Conservation (phyloP, 805 yeast genomes). For the Saturnispora saitoi region DNA sequence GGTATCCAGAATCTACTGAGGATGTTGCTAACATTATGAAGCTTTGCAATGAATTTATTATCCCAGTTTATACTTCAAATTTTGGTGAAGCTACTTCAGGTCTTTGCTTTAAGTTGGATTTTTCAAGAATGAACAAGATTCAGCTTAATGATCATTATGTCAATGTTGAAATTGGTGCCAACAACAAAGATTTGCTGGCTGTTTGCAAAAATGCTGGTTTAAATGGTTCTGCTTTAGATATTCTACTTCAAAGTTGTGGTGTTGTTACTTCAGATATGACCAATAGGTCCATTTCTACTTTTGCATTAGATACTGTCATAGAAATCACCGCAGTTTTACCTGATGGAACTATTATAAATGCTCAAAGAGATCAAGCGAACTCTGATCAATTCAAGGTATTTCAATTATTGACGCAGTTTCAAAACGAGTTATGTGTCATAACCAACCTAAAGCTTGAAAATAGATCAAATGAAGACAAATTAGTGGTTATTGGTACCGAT, state of each 20-base stretch:
- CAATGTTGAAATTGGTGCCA: conserved; percentile 5
- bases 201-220: background rate
- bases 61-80: conserved; percentile 19
- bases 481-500: conserved; percentile 17
- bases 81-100: conserved; percentile 8
- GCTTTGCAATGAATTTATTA: conserved; percentile 21
- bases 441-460: conserved; percentile 10
- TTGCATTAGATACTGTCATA: conserved; percentile 10
- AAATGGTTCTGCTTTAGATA: conserved; percentile 16
- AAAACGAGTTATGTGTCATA: conserved; percentile 15
- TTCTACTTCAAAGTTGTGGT: conserved; percentile 15
- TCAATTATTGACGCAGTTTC: conserved; percentile 11
- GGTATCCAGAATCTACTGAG: conserved; percentile 19
- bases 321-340: conserved; percentile 22
- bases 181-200: background rate
- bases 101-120: conserved; percentile 11
- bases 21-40: conserved; percentile 19
- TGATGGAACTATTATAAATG: conserved; percentile 19
- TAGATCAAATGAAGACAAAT: background rate
- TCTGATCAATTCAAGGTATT: conserved; percentile 8
- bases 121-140: conserved; percentile 13
- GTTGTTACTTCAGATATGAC: conserved; percentile 5
- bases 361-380: conserved; percentile 2
- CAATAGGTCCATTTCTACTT: conserved; percentile 10
- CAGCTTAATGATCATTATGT: conserved; percentile 1